Percentiles rank a stretch among this genome's conserved stretches.
phyloP scores from a whole-genome alignment of 192 early-diverging fungal species.

The Phlyctochytrium bullatum region DNA sequence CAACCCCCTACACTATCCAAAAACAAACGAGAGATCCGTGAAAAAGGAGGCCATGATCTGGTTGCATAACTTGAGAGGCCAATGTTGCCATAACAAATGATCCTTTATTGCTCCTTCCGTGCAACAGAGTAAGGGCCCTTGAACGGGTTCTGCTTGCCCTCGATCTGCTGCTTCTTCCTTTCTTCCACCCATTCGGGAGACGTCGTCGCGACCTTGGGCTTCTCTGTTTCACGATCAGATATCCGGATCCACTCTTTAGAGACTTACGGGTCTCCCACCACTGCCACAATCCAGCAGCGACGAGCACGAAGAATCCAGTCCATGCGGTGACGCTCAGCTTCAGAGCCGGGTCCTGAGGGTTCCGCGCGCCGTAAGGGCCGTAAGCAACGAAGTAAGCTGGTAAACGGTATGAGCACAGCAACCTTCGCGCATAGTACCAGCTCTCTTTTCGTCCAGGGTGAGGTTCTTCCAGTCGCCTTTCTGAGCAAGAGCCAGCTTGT shows the following conservation, averaged over 20 bases:
- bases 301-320: conserved; percentile 55
- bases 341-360: conserved; percentile 69
- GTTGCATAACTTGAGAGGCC: too few species aligned
- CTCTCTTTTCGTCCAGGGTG: conserved; percentile 91
- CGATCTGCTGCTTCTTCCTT: conserved; percentile 32
- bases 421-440: conserved; percentile 52
- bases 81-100: too few species aligned
- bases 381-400: conserved; percentile 93
- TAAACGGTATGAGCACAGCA: not conserved
- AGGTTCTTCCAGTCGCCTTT: conserved; percentile 96
- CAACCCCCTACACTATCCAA: too few species aligned
- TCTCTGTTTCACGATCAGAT: conserved; percentile 27
- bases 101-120: conserved; percentile 32
- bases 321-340: conserved; percentile 56
- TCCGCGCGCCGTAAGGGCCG: conserved; percentile 87
- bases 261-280: conserved; percentile 34
- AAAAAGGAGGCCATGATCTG: too few species aligned
- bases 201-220: conserved; percentile 31
- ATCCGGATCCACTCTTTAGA: not conserved
- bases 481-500: conserved; percentile 77
- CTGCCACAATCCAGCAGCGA: conserved; percentile 50
- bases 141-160: conserved; percentile 51
- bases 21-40: too few species aligned
- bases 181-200: conserved; percentile 51
- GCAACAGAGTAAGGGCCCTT: conserved; percentile 38